Base-by-base conservation (phyloP, 2,329 filamentous ascomycete genomes). In the Zalaria sp. region DNA sequence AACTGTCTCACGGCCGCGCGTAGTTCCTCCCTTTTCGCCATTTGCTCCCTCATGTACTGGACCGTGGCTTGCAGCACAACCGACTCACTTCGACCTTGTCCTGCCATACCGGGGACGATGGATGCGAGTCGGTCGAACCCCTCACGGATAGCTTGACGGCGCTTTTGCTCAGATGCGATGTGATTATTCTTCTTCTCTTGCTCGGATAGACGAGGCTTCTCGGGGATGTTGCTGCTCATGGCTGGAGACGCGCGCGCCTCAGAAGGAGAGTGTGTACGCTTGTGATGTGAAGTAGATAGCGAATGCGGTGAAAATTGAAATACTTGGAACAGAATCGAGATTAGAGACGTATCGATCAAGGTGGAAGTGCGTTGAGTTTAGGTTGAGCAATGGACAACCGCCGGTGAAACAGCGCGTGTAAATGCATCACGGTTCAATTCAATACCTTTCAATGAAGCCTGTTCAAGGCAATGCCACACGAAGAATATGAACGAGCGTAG, bases 1-100 rank as follows among this genome's bases (percentile, higher is more conserved):
- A 48, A 29, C 29, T 39, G 34, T 4, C 58, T 53, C 25, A 59
- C 45, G 7, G 62, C 63, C 27, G 53, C 55, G 39, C 54, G 57
- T 29, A 60, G 58, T 26, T 57, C 51, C 11, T 58, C 57, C 40
- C 62, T 52, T 57, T 53, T 43, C 49, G 46, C 48, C 27, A 67
- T 57, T 56, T 66, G 54, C 39, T 64, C 56, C 42, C 57, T 52
- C 54, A 69, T 62, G 51, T 58, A 60, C 37, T 61, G 57, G 42
- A 70, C 61, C 1, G 66, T 67, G 25, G 59, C 60, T 47, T 79
- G 76, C 25, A 94, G 68, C n/a, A 94, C 85, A 11, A 86, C 69
- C 27, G 83, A 84, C 59, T 94, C 87, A 48, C 84, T 91, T 37
- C 86, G 77, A 1, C 83, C 87, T 54, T 88, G 82, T 1, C 87